phyloP scores from a whole-genome alignment of 2,329 filamentous ascomycete species.

The Clonostachys rosea region DNA sequence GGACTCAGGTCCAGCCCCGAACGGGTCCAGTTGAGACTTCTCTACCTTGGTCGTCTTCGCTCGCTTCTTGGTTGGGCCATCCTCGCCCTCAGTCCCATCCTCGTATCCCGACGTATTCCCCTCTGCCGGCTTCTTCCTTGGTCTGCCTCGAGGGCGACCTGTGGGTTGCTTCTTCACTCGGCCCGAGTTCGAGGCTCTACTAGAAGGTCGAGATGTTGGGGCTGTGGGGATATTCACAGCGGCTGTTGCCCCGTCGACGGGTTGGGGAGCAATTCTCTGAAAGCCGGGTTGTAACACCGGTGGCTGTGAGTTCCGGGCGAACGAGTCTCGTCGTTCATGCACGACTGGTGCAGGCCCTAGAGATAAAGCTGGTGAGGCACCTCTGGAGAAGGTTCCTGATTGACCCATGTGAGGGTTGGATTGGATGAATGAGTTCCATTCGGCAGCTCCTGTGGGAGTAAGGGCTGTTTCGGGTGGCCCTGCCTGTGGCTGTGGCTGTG shows the following conservation, averaged over 20 bases:
- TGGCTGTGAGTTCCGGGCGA: constrained; percentile 7
- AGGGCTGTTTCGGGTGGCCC: constrained; percentile 26
- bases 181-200: constrained; percentile 47
- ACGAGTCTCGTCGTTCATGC: constrained; percentile 16
- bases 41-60: constrained; percentile 72
- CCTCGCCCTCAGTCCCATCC: constrained; percentile 57
- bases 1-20: constrained; percentile 72
- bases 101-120: constrained; percentile 75
- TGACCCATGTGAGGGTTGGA: constrained; percentile 55
- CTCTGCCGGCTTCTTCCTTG: constrained; percentile 47
- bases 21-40: constrained; percentile 65
- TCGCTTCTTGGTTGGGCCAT: constrained; percentile 59
- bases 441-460: constrained; percentile 57
- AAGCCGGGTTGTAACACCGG: constrained; percentile 6
- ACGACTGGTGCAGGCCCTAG: constrained; percentile 15
- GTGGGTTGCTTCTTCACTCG: constrained; percentile 36
- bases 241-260: constrained; percentile 15
- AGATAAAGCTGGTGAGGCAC: constrained; percentile 29
- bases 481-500: constrained; percentile 7
- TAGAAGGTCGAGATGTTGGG: constrained; percentile 50
- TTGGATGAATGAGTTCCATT: constrained; percentile 76
- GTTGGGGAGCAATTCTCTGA: constrained; percentile 26
- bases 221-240: constrained; percentile 11
- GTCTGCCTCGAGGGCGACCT: constrained; percentile 50
- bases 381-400: constrained; percentile 22